Evolutionary conservation across 371 early-diverging fungal genomes (phyloP), one percentile per base, ranked within the genome.

Genomic region (Capillidium heterosporum): DNA sequence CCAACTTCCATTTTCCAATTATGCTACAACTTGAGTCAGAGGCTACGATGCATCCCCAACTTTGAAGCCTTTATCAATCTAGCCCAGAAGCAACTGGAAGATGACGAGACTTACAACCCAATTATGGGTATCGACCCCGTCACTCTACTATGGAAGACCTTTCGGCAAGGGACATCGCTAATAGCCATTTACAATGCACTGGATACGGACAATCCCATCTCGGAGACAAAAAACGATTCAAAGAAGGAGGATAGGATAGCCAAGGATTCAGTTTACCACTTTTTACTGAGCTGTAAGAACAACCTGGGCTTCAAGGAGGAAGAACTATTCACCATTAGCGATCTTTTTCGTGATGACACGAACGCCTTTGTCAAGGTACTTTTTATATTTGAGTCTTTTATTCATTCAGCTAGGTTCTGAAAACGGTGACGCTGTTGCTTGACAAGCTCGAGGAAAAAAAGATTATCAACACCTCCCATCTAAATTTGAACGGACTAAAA

Each of bases 281-380:
- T 86, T 63, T 62, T 89, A 43, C 76, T 86, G 3, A 82, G 79
- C 23, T 84, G 85, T 60, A 73, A 75, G 49, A 66, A 78, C 2
- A 75, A 86, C 54, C 68, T 87, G 26, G 67, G 67, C 11, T 72
- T 90, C 56, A 60, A 66, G 13, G 85, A 88, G 54, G 82, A 85
- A 46, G 83, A 90, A 60, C 72, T 87, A 57, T 91, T 93, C 64
- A 76, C 89, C 49, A 85, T 94, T 58, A 69, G 81, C 11, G 92
- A 93, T 54, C 70, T 95, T 48, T 91, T 85, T 66, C 82, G 82
- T 61, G 89, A 95, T 61, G 94, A 95, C 67, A 95, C 93, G 32
- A 88, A 88, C 64, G 89, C 87, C 26, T 89, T 95, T 66, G 86
- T 95, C 62, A 95, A 91, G 79, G 95, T 93, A 74, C 58, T 53